Base-by-base conservation (phyloP, 805 yeast species). In the Kazachstania viticola region DNA sequence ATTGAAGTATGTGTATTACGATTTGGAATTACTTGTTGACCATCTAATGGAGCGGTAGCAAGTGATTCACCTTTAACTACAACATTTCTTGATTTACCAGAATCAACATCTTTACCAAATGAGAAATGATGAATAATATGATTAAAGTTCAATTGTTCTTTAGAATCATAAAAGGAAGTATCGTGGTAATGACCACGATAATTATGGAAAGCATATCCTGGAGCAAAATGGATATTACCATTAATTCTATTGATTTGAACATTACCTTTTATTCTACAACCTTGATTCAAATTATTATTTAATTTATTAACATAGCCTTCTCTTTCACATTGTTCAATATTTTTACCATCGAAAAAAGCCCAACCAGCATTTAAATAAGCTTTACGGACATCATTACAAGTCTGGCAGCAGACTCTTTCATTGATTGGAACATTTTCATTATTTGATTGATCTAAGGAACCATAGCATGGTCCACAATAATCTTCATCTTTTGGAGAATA, bases 171-270 rank as follows among this genome's bases (percentile, higher is more conserved):
- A 31, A 82, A 64, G 4, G 94, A 78, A 35, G 81, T 58, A 51
- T 91, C 98, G 60, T 91, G 98, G 38, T 73, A 67, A 55, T 91
- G 98, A 32, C 69, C 69, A n/a, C 30, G 27, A 11, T 12, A 9
- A 36, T 60, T 56, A 27, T 76, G 71, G 49, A 65, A 67, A 3
- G 93, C 75, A 5, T 79, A 72, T 24, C 98, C 98, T 4, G 98
- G 97, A 1, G 96, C 95, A 65, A 91, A 85, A 61, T 91, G 97
- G 41, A 91, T 61, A 48, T 83, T 80, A 32, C 98, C 98, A 14
- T 80, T 75, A 27, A 91, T 79, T 58, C 94, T 73, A 56, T 82
- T 82, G 48, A 91, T 73, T 44, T 73, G 63, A 5, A 93, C 77
- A 15, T 69, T 64, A 23, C 98, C 98, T 40, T 69, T 69, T 26